Evolutionary conservation across 2,329 filamentous ascomycete genomes (phyloP).

Genomic region (Tolypocladium cylindrosporum): DNA sequence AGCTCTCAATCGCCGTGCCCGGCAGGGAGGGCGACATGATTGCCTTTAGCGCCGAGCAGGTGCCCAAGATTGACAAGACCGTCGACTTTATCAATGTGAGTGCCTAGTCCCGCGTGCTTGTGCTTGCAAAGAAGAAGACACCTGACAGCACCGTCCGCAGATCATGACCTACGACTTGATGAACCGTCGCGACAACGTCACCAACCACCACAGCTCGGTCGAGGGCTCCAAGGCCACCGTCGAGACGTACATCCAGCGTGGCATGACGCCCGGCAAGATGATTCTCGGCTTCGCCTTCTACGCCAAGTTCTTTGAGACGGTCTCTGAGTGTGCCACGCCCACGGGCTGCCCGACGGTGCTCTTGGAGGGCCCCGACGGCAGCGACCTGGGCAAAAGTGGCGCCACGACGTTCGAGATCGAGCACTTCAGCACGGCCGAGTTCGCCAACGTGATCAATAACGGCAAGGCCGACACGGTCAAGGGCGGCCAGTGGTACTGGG

Average conservation of each 20-base stretch:
- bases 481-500: slow-evolving; percentile 47
- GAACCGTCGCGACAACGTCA: slow-evolving; percentile 59
- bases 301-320: slow-evolving; percentile 53
- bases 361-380: slow-evolving; percentile 51
- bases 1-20: slow-evolving; percentile 59
- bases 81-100: slow-evolving; percentile 54
- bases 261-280: slow-evolving; percentile 43
- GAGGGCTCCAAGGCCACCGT: slow-evolving; percentile 42
- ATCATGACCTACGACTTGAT: slow-evolving; percentile 66
- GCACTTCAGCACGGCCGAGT: slow-evolving; percentile 20
- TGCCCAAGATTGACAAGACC: slow-evolving; percentile 46
- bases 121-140: background rate
- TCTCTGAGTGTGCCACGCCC: slow-evolving; percentile 32
- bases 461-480: slow-evolving; percentile 34
- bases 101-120: background rate
- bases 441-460: slow-evolving; percentile 29
- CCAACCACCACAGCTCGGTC: slow-evolving; percentile 54
- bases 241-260: slow-evolving; percentile 48
- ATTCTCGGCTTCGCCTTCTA: slow-evolving; percentile 62
- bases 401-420: slow-evolving; percentile 27
- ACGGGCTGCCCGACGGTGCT: slow-evolving; percentile 49
- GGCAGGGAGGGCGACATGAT: slow-evolving; percentile 56
- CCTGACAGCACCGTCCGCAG: slow-evolving; percentile 6
- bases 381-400: slow-evolving; percentile 42
- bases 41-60: slow-evolving; percentile 47